Conservation (phyloP, 2,329 filamentous ascomycete species). For the Fusarium sterilihyphosum region DNA sequence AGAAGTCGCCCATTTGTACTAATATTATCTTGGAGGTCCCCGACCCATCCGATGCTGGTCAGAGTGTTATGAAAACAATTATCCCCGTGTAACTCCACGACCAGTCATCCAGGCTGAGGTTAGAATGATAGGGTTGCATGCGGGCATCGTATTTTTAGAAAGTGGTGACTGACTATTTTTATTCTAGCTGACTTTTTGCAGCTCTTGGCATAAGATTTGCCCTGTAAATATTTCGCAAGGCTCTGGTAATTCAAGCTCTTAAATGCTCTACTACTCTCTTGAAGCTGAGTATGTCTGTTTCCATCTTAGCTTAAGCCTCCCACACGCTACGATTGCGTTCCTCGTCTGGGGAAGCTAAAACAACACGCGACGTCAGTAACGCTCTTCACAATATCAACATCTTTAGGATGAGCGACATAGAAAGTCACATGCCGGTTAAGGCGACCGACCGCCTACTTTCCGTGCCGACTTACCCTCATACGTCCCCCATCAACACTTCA, state of each 20-base stretch:
- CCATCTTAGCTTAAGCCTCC: accelerated
- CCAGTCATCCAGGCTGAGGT: not conserved
- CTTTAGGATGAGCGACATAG: not conserved
- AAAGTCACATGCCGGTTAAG: not conserved
- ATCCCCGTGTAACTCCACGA: accelerated
- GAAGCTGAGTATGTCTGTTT: not conserved
- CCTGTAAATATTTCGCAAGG: accelerated
- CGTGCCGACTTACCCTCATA: accelerated
- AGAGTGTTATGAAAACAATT: not conserved
- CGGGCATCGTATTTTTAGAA: too few species aligned
- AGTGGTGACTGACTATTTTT: not conserved
- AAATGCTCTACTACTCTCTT: accelerated
- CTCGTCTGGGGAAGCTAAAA: accelerated
- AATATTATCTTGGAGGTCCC: not conserved
- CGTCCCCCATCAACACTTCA: accelerated
- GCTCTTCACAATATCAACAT: accelerated
- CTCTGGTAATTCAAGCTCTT: accelerated
- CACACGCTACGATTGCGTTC: accelerated
- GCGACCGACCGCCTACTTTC: not conserved
- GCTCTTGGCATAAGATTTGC: not conserved
- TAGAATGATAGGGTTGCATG: not conserved
- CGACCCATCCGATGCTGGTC: not conserved
- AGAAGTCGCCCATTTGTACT: too few species aligned
- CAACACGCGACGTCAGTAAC: accelerated
- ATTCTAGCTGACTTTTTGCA: accelerated